Percentiles rank a stretch among this genome's conserved stretches.
These are phyloP conservation scores for Calendula officinalis DNA, from an alignment of 129 eudicot species.

Conservation along the genomic window DNA sequence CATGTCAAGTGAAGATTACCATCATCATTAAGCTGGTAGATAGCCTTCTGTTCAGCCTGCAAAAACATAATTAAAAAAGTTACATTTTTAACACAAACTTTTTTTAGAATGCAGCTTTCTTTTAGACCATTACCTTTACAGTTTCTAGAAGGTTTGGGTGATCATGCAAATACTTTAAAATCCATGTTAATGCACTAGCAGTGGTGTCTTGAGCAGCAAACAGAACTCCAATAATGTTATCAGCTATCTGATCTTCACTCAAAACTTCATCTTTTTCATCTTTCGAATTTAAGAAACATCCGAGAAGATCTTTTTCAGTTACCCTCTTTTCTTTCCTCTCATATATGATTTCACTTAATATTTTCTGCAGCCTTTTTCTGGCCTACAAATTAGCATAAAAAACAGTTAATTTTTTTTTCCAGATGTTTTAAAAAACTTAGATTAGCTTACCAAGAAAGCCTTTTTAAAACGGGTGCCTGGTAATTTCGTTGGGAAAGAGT, in stretches of 20 bases:
- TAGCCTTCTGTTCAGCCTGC: conserved; percentile 60
- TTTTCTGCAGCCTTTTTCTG: conserved; percentile 43
- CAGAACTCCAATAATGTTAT: conserved; percentile 59
- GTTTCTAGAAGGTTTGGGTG: conserved; percentile 45
- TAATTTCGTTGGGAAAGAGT: conserved; percentile 51
- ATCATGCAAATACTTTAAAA: conserved; percentile 52
- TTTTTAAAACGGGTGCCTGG: conserved; percentile 57
- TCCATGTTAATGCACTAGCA: conserved; percentile 62
- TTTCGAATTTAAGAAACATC: conserved; percentile 43
- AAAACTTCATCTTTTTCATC: conserved; percentile 39
- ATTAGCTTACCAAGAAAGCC: conserved; percentile 54
- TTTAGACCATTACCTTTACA: conserved; percentile 38
- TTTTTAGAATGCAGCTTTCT: not conserved
- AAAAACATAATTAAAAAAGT: conserved; percentile 18
- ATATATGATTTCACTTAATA: conserved; percentile 36
- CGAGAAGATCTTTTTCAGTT: conserved; percentile 38
- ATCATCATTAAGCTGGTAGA: conserved; percentile 33
- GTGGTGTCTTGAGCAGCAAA: conserved; percentile 69
- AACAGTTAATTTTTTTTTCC: too few relatives aligned
- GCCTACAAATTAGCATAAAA: conserved; percentile 30
- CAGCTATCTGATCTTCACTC: conserved; percentile 51
- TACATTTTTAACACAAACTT: not conserved
- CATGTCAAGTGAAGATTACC: conserved; percentile 47
- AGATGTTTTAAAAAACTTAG: too few relatives aligned
- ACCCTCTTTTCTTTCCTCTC: conserved; percentile 46